Base-by-base conservation (phyloP, 2,329 filamentous ascomycete genomes). In the Cladosporium sp. region DNA sequence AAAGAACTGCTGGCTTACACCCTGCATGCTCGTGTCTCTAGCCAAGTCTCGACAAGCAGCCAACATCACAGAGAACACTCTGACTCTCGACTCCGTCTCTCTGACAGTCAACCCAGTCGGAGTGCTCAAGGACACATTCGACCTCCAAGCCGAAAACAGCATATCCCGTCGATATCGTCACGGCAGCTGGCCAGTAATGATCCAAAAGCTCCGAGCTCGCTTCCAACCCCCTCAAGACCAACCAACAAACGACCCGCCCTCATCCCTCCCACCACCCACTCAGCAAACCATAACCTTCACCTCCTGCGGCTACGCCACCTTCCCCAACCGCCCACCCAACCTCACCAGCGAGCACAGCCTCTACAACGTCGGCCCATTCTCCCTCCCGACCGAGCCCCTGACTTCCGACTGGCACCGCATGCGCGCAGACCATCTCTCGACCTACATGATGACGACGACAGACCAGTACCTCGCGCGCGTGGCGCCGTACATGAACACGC, bases 1-100 rank as follows among this genome's bases (percentile, higher is more conserved):
- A 7, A 80, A 80, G 57, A 88, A 88, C 58, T 87, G 84, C 67
- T 88, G 84, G 83, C 70, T 82, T 11, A 77, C 78, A 2, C 84
- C 85, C 0, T 70, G 77, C 36, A 72, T 82, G 1, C 71, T 88
- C 27, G 61, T 76, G 27, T 69, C 73, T 9, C 73, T 83, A 45
- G 68, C 83, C 52, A 68, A 69, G 78, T 83, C 64, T 71, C 74
- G 17, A 61, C 68, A 4, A 62, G 67, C 7, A 12, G 36, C 24
- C 13, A 9, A 29, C 15, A 34, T 37, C 29, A 27, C 38, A 38
- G 19, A 17, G 8, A 36, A 71, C 65, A 2, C 65, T 88, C 63
- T 88, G 13, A 75, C 75, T 7, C 68, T 88, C 2, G 76, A 86
- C 57, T 84, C 82, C 0, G 80, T 88, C 1, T 88, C 85, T 6